These are phyloP conservation scores for Blastobotrys muscicola DNA, from an alignment of 805 yeast genomes.

Conservation along the genomic window DNA sequence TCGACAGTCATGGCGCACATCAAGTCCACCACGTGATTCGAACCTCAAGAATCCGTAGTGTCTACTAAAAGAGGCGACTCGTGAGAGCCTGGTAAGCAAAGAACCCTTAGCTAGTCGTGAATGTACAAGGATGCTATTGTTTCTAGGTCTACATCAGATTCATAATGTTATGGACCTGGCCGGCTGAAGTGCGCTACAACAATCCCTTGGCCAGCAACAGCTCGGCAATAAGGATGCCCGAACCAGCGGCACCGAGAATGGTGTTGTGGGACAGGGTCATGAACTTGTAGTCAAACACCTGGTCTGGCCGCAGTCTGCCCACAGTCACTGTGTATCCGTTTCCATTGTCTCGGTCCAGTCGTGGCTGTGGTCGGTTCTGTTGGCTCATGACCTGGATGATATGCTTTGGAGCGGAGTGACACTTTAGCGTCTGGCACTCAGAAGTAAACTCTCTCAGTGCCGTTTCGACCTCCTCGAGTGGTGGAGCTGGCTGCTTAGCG, in stretches of 20 bases:
- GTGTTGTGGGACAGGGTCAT: conserved; percentile 97
- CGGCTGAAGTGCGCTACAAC: too few relatives aligned
- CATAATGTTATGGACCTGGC: too few relatives aligned
- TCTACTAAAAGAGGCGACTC: not conserved
- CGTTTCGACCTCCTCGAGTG: conserved; percentile 67
- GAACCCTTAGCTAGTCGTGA: too few relatives aligned
- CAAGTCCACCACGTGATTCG: not conserved
- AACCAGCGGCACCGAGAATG: conserved; percentile 97
- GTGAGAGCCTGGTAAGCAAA: not conserved
- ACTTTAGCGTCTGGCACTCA: conserved; percentile 70
- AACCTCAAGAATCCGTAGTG: too few relatives aligned
- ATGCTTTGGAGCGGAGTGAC: conserved; percentile 88
- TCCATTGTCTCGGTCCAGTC: conserved; percentile 94
- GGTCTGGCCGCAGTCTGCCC: conserved; percentile 89
- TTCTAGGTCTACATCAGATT: too few relatives aligned
- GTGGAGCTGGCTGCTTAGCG: conserved; percentile 74
- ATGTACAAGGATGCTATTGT: too few relatives aligned
- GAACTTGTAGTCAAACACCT: conserved; percentile 90
- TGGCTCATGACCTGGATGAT: conserved; percentile 89
- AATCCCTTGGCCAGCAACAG: conserved; percentile 60
- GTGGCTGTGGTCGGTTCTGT: conserved; percentile 91
- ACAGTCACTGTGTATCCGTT: conserved; percentile 89
- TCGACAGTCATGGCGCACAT: not conserved
- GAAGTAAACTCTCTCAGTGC: conserved; percentile 65
- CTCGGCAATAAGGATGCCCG: conserved; percentile 94